Conservation (phyloP, 306 rosid genomes). For the Vicia faba region DNA sequence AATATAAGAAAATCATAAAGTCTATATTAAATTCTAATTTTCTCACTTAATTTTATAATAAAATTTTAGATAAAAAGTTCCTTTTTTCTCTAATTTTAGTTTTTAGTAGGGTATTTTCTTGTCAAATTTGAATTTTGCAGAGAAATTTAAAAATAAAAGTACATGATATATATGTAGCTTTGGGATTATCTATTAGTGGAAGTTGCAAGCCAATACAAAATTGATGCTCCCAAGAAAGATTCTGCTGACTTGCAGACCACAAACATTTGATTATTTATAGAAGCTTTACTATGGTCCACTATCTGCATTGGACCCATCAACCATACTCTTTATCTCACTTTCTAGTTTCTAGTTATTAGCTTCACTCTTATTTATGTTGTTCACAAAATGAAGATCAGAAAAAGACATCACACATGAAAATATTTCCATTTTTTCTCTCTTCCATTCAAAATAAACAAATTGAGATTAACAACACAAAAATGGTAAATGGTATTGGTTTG, state of each 20-base stretch:
- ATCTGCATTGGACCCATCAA: conserved; percentile 38
- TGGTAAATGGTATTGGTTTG: conserved; percentile 4
- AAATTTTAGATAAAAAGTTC: background rate
- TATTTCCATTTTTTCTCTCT: conserved; percentile 19
- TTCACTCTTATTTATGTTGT: conserved; percentile 41
- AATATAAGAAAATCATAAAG: background rate
- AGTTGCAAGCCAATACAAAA: conserved; percentile 41
- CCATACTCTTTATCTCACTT: conserved; percentile 34
- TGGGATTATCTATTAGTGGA: conserved; percentile 41
- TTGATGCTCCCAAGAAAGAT: conserved; percentile 77
- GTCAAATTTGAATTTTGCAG: background rate
- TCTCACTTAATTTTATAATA: background rate
- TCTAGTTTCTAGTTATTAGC: conserved; percentile 30
- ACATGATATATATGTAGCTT: conserved; percentile 8
- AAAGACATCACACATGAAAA: conserved; percentile 37
- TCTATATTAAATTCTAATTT: background rate
- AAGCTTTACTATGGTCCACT: conserved; percentile 46
- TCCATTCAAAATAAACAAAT: conserved; percentile 35
- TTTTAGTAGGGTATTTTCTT: background rate
- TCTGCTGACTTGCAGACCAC: conserved; percentile 51
- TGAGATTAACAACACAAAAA: conserved; percentile 4
- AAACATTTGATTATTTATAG: conserved; percentile 36
- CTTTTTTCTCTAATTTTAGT: background rate
- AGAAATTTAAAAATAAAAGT: background rate
- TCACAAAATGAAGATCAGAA: conserved; percentile 40